These are phyloP conservation scores for Dryadomyces quercus-mongolicae DNA, from an alignment of 2,329 filamentous ascomycete genomes.

Conservation along the genomic window DNA sequence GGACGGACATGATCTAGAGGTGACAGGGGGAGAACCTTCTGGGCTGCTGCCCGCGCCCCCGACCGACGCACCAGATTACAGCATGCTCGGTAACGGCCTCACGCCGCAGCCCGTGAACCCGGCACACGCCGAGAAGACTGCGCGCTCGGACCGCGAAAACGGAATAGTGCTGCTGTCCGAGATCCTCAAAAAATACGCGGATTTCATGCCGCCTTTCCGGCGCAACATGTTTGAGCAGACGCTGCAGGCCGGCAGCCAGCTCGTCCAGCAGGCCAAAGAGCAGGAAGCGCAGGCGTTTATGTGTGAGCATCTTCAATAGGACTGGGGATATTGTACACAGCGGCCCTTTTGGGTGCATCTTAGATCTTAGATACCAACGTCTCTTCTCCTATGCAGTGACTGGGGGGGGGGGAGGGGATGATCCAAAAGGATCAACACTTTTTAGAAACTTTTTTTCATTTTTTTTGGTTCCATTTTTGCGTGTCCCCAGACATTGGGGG, in stretches of 20 bases:
- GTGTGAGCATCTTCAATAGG: no score
- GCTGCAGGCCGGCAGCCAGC: slow-evolving; percentile 35
- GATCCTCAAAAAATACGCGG: slow-evolving; percentile 32
- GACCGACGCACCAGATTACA: not conserved
- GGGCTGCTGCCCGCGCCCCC: not conserved
- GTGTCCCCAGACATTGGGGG: not conserved
- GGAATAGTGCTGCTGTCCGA: slow-evolving; percentile 46
- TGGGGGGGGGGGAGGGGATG: no score
- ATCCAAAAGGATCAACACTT: no score
- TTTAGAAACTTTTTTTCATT: not conserved
- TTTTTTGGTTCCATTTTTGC: not conserved
- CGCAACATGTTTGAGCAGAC: slow-evolving; percentile 32
- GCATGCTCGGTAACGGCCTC: slow-evolving; percentile 14
- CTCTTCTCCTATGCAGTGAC: not conserved
- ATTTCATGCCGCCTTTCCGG: slow-evolving; percentile 26
- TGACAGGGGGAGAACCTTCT: no score
- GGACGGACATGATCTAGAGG: slow-evolving; percentile 12
- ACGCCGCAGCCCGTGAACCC: slow-evolving; percentile 35
- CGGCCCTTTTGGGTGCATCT: no score
- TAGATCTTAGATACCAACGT: not conserved
- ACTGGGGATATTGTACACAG: no score
- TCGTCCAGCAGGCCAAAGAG: slow-evolving; percentile 21
- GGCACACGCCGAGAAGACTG: slow-evolving; percentile 30
- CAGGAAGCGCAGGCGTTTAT: not conserved
- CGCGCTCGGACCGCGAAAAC: slow-evolving; percentile 46